Conservation (phyloP, 1,284 basidiomycete species). For the Malassezia vespertilionis region DNA sequence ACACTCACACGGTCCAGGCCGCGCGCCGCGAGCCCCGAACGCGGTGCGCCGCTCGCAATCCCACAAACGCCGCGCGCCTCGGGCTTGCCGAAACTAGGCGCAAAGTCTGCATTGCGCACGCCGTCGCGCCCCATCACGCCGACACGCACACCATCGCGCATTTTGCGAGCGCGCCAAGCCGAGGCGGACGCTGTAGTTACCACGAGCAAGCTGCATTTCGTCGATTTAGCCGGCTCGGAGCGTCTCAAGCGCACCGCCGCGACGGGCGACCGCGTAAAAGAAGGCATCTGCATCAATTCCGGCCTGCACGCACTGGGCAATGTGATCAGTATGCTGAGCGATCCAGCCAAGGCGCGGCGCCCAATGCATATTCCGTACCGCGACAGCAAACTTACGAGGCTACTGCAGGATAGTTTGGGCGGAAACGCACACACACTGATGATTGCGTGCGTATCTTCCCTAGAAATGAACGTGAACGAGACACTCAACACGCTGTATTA, state of each 20-base stretch:
- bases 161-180: background rate
- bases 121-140: constrained; percentile 13
- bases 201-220: constrained; percentile 94
- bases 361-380: constrained; percentile 78
- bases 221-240: constrained; percentile 92
- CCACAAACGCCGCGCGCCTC: constrained; percentile 2
- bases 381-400: constrained; percentile 86
- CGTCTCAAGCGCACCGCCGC: constrained; percentile 52
- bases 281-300: constrained; percentile 75
- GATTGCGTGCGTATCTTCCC: constrained; percentile 94
- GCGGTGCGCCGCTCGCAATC: background rate
- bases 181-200: constrained; percentile 67
- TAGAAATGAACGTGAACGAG: constrained; percentile 87
- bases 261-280: constrained; percentile 86
- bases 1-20: constrained; percentile 58
- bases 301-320: constrained; percentile 92
- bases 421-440: constrained; percentile 96
- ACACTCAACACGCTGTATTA: constrained; percentile 97
- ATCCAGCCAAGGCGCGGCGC: constrained; percentile 58
- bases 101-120: background rate
- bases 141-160: constrained; percentile 1
- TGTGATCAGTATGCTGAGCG: constrained; percentile 94
- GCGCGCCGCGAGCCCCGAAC: constrained; percentile 1
- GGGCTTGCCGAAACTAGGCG: constrained; percentile 4
- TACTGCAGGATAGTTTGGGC: constrained; percentile 92